Conservation (phyloP, 805 yeast genomes). For the Saturnispora dispora region DNA sequence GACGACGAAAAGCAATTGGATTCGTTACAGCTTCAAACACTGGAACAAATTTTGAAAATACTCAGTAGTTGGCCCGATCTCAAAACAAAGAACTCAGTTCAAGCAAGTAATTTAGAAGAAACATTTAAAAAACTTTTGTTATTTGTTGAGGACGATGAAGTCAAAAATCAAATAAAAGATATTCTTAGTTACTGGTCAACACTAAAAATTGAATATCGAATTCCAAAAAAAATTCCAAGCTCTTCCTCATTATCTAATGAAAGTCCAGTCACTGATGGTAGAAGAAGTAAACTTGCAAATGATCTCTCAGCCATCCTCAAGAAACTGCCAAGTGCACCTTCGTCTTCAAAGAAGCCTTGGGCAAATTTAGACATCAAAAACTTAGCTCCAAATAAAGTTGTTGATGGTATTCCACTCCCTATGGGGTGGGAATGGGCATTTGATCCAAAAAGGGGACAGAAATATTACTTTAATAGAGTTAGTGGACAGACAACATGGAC, state of each 20-base stretch:
- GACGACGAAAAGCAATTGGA: slow-evolving; percentile 5
- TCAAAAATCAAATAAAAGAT: slow-evolving; percentile 30
- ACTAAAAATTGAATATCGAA: slow-evolving; percentile 75
- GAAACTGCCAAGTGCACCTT: slow-evolving; percentile 11
- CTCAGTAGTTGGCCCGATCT: slow-evolving; percentile 59
- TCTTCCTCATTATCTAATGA: neutral
- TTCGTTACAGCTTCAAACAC: slow-evolving; percentile 32
- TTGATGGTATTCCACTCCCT: slow-evolving; percentile 37
- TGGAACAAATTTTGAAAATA: slow-evolving; percentile 44
- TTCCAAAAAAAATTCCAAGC: slow-evolving; percentile 50
- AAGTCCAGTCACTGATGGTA: slow-evolving; percentile 15
- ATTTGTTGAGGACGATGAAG: slow-evolving; percentile 14
- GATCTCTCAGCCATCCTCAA: slow-evolving; percentile 1
- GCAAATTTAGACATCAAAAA: slow-evolving; percentile 11
- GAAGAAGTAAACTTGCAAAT: slow-evolving; percentile 14
- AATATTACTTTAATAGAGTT: slow-evolving; percentile 47
- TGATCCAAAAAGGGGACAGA: slow-evolving; percentile 35
- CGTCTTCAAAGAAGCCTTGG: slow-evolving; percentile 14
- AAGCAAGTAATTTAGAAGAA: slow-evolving; percentile 62
- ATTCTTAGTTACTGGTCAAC: slow-evolving; percentile 62
- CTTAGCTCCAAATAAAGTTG: slow-evolving; percentile 15
- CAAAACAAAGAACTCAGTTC: slow-evolving; percentile 64
- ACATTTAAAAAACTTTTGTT: slow-evolving; percentile 38
- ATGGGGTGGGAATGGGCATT: slow-evolving; percentile 58
- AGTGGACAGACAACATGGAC: slow-evolving; percentile 50